Base-by-base conservation (phyloP, 2,329 filamentous ascomycete genomes). In the Boeremia lycopersici region DNA sequence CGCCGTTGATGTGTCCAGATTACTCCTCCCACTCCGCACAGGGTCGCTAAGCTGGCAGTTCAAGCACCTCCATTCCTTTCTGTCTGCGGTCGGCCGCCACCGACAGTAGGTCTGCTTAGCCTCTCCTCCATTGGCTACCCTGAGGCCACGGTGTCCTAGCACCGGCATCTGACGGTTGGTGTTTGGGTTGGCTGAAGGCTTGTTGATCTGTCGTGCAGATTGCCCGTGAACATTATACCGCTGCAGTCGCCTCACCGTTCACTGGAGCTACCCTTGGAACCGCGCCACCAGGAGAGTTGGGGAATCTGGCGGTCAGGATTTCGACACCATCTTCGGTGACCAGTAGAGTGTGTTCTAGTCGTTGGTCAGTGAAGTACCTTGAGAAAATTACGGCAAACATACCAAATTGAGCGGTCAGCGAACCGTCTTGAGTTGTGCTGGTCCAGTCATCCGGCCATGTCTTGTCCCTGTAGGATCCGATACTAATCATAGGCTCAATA, bases 361-460 rank as follows among this genome's bases (percentile, higher is more conserved):
- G 69, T 62, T 17, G 23, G 12, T 29, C 34, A 47, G 28, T 26
- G 1, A n/a, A 5, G 15, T 15, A 1, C 9, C 3, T 6, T n/a
- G 13, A 8, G 12, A 15, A 7, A n/a, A 1, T 25, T 11, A 13
- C 9, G 8, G 8, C 6, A 11, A 15, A 61, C 86, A 75, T 79
- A 91, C 89, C 89, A 71, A 99, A 99, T 73, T 99, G 95, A 9
- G 95, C 95, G 13, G 93, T 96, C 72, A 86, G 82, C 76, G 89
- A 90, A 45, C 95, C 95, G 73, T 99, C 95, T 52, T 88, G 85
- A 0, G 95, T 99, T 5, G 91, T 90, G 76, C 92, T 96, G 1
- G 95, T 99, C 95, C 95, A 99, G 79, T 98, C 91, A 74, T 99
- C 95, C 0, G 95, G 95, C 95, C 95, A 99, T 0, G 92, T 98